Evolutionary conservation across 371 early-diverging fungal species (phyloP).

Genomic region (Actinomortierella ambigua): DNA sequence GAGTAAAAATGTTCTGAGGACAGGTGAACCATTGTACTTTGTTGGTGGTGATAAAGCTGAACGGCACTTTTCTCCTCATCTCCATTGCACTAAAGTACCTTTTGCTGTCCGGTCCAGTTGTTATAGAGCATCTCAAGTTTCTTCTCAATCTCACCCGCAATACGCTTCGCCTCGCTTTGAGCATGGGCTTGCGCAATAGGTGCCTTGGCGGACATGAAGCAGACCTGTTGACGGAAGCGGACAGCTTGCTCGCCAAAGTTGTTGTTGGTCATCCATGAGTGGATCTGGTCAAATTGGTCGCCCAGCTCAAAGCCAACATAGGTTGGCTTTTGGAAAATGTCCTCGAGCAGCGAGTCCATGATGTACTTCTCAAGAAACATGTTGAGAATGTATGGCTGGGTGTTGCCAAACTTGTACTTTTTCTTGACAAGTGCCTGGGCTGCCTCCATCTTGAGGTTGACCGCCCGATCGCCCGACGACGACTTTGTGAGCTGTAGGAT

Average conservation of each 20-base stretch:
- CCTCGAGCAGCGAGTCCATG: constrained; percentile 39
- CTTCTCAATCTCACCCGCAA: constrained; percentile 25
- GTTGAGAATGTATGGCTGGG: constrained; percentile 43
- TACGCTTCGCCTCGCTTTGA: constrained; percentile 18
- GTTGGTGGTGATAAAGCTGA: no score
- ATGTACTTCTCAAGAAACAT: constrained; percentile 46
- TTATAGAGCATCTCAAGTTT: constrained; percentile 34
- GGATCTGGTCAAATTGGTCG: constrained; percentile 18
- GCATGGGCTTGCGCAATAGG: constrained; percentile 24
- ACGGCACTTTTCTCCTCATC: no score
- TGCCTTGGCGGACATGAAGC: constrained; percentile 40
- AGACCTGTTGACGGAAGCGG: constrained; percentile 43
- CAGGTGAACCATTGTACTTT: no score
- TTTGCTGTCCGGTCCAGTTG: constrained; percentile 41
- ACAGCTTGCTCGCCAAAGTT: constrained; percentile 37
- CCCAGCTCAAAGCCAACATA: constrained; percentile 29
- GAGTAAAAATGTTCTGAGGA: no score
- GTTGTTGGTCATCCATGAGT: constrained; percentile 37
- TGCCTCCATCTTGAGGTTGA: constrained; percentile 32
- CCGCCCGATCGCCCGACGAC: constrained; percentile 34
- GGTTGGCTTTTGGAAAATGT: constrained; percentile 34
- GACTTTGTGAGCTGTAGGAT: constrained; percentile 45
- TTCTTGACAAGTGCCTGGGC: constrained; percentile 36
- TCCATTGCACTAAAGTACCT: no score
- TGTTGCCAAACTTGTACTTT: constrained; percentile 37